Evolutionary conservation across 192 early-diverging fungal genomes (phyloP), one percentile per base, ranked within the genome.

Genomic region (Endogone sp.): DNA sequence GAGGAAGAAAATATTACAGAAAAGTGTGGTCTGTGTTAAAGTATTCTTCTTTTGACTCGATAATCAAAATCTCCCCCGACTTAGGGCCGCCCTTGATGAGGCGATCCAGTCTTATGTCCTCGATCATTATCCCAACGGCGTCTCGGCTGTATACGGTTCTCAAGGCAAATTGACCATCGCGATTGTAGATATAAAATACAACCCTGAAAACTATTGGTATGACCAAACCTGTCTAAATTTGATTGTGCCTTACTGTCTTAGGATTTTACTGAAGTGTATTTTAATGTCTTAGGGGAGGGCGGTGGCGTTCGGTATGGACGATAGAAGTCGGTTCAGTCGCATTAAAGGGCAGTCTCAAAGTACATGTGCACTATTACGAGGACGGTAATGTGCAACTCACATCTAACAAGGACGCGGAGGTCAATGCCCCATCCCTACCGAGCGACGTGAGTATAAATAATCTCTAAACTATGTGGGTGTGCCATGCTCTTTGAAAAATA

Each of bases 311-410:
- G 4, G 70, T 85, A 25, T 98, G 95, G 94, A 85, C 80, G 11
- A 83, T 89, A 56, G 67, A 89, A 60, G 72, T 84, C n/a, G 81
- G 75, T 20, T 74, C 84, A 0, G 75, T 70, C 31, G 81, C 88
- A 55, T 65, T 97, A 16, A 89, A 85, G 60, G 96, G 95, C 2
- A 80, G 74, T 20, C 71, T 91, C 27, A 88, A 88, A 70, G 91
- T 93, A 24, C 82, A 90, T 56, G 95, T 99, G 21, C 98, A 99
- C 71, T 99, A 99, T 77, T 99, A 95, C 78, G 98, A 99, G 84
- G 96, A 99, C 70, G 98, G 98, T 20, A 99, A 99, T 69, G 96
- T 99, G 49, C 98, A 99, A 79, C 75, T 98, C 55, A 90, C 94
- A 63, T 83, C 91, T 24, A 80, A 85, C 24, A 92, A 94, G 68